A percentile compares a stretch with the other conserved stretches of the same genome.
Conservation (phyloP, 2,329 filamentous ascomycete genomes). For the Xylariomycetidae sp. region DNA sequence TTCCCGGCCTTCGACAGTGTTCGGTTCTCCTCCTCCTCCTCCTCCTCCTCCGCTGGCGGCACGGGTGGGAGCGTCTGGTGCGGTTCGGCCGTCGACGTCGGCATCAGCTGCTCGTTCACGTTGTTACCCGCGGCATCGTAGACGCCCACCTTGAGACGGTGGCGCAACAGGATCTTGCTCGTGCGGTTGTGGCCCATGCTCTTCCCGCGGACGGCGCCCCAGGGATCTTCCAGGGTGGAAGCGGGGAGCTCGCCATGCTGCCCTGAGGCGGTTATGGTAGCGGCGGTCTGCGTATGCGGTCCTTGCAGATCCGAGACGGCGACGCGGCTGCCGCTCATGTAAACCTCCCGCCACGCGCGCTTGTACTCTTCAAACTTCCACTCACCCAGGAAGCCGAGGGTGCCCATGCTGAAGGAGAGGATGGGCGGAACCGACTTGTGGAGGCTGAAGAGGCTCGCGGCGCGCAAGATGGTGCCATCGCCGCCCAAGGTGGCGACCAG, state of each 20-base stretch:
- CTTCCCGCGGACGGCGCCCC: slow-evolving; percentile 72
- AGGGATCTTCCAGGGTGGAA: slow-evolving; percentile 35
- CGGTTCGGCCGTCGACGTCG: slow-evolving; percentile 40
- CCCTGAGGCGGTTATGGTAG: slow-evolving; percentile 18
- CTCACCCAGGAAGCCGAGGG: slow-evolving; percentile 87
- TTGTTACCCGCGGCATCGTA: slow-evolving; percentile 63
- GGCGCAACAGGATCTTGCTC: slow-evolving; percentile 78
- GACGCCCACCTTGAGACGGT: slow-evolving; percentile 79
- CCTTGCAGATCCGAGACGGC: slow-evolving; percentile 37
- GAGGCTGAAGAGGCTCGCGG: slow-evolving; percentile 79
- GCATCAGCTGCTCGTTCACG: slow-evolving; percentile 47
- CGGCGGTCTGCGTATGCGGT: slow-evolving; percentile 33
- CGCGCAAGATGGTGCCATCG: slow-evolving; percentile 84
- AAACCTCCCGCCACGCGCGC: slow-evolving; percentile 84
- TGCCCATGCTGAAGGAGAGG: slow-evolving; percentile 94
- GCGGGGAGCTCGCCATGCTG: slow-evolving; percentile 21
- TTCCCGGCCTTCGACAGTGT: slow-evolving; percentile 7
- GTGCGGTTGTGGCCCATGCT: slow-evolving; percentile 69
- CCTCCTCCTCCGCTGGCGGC: slow-evolving; percentile 5
- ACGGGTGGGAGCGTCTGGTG: slow-evolving; percentile 26
- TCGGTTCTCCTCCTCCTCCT: background rate
- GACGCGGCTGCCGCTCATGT: slow-evolving; percentile 64
- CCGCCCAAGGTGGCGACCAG: slow-evolving; percentile 86
- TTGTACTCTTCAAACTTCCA: slow-evolving; percentile 96
- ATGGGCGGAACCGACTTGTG: slow-evolving; percentile 80